These are phyloP conservation scores for Aspergillus arachidicola DNA, from an alignment of 2,329 filamentous ascomycete genomes.

Conservation along the genomic window DNA sequence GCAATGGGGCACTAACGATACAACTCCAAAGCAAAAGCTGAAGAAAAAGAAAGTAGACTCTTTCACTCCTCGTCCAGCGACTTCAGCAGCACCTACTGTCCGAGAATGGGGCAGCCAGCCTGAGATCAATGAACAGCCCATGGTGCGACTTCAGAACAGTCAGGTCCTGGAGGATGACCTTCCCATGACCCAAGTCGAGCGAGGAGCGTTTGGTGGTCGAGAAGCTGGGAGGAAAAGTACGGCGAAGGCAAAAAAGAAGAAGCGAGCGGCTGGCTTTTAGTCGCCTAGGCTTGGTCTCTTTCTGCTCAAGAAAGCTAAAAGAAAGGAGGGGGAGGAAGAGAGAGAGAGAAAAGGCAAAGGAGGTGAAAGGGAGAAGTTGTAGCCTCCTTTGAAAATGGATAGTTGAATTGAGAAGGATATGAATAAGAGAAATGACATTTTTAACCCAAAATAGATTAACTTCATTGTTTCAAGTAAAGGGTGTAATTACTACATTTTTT, in stretches of 20 bases:
- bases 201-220: slow-evolving; percentile 41
- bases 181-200: slow-evolving; percentile 46
- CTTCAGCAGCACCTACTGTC: slow-evolving; percentile 28
- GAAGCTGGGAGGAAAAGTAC: slow-evolving; percentile 31
- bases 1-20: slow-evolving; percentile 14
- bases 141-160: slow-evolving; percentile 33
- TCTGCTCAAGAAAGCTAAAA: background rate
- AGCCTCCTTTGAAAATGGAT: background rate
- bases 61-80: slow-evolving; percentile 22
- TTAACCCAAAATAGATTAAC: background rate
- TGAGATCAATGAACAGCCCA: slow-evolving; percentile 21
- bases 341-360: too few relatives aligned
- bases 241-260: slow-evolving; percentile 41
- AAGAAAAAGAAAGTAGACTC: slow-evolving; percentile 30
- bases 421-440: too few relatives aligned
- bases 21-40: slow-evolving; percentile 25
- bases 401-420: background rate
- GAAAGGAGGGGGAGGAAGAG: background rate
- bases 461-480: background rate
- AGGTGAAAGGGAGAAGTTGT: background rate
- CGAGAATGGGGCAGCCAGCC: slow-evolving; percentile 39
- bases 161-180: slow-evolving; percentile 36
- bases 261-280: slow-evolving; percentile 45
- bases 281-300: slow-evolving; percentile 58
- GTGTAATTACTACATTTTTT: background rate